Base-by-base conservation (phyloP, 2,329 filamentous ascomycete genomes). In the Neofusicoccum umdonicola region DNA sequence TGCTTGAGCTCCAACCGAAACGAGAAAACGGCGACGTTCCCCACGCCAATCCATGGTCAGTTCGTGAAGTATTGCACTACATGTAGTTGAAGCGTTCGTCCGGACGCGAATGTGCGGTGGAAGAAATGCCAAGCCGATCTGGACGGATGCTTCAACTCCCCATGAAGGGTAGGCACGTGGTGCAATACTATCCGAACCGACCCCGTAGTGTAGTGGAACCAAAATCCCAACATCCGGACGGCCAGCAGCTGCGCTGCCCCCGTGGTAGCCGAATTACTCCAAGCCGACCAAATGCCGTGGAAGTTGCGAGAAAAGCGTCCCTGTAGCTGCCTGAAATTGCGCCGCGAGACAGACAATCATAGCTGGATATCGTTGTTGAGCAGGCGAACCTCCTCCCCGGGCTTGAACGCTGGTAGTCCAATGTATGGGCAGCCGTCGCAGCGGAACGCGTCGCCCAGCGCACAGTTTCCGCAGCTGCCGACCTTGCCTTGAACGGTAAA, bases 401-500 rank as follows among this genome's bases (percentile, higher is more conserved):
- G 93, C 83, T 97, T 97, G 83, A 99, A 99, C 4, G 95, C 91
- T 13, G 95, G 95, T 70, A 99, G 84, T 4, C 93, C 93, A 71
- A 96, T 91, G 75, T 95, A 97, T 1, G 93, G 93, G 72, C 89
- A 91, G 2, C 86, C 84, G 69, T 85, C 83, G 68, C 84, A 86
- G 19, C 84, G 75, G 73, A 84, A 85, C 0, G 95, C 94, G 77
- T 98, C 94, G 58, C 95, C 95, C 15, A 99, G 84, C 34, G 93
- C 90, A 78, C 95, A 98, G 79, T 94, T 97, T 34, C 92, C 92
- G 77, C 95, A 99, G 17, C 91, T 96, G 63, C 95, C 94, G 5
- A 94, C 91, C 82, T 97, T 98, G 71, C 95, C 95, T 78, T 96
- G 86, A n/a, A 98, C 92, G 0, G 95, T 99, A 75, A 99, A 98